Evolutionary conservation across 306 rosid genomes (phyloP).

Genomic region (Cucumis cinereus): DNA sequence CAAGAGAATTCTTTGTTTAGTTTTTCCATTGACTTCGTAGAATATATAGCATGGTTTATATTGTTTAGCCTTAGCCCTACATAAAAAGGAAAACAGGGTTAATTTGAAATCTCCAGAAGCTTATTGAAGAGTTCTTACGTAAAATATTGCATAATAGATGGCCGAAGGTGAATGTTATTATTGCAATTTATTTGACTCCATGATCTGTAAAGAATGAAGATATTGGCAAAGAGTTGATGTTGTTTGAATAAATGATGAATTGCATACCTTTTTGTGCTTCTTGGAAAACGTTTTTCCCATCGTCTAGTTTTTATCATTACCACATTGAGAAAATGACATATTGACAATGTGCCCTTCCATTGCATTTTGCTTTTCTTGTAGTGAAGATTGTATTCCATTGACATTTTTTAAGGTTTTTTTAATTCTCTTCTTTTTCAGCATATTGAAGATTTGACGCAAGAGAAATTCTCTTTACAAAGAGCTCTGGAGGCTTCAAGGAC

Average conservation of each 20-base stretch:
- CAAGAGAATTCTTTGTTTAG: not conserved
- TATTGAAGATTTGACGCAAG: conserved; percentile 93
- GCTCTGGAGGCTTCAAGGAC: conserved; percentile 72
- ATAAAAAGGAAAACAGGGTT: not conserved
- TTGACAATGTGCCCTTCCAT: not conserved
- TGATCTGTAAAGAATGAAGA: not conserved
- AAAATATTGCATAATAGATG: not conserved
- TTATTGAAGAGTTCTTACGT: not conserved
- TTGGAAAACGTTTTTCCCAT: not conserved
- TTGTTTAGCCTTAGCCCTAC: not conserved
- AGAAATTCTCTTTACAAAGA: conserved; percentile 82
- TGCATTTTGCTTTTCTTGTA: not conserved
- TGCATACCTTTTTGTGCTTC: not conserved
- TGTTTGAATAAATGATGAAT: conserved; percentile 6
- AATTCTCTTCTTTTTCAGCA: conserved; percentile 39
- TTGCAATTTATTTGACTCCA: not conserved
- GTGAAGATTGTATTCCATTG: not conserved
- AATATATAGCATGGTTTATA: not conserved
- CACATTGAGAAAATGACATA: not conserved
- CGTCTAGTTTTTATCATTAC: not conserved
- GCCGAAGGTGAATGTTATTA: not conserved
- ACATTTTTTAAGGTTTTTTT: not conserved
- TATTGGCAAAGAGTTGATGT: not conserved
- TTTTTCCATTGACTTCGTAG: not conserved
- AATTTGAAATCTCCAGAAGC: not conserved